Evolutionary conservation across 148 eudicot genomes (phyloP).

Genomic region (Linanthus parryae): DNA sequence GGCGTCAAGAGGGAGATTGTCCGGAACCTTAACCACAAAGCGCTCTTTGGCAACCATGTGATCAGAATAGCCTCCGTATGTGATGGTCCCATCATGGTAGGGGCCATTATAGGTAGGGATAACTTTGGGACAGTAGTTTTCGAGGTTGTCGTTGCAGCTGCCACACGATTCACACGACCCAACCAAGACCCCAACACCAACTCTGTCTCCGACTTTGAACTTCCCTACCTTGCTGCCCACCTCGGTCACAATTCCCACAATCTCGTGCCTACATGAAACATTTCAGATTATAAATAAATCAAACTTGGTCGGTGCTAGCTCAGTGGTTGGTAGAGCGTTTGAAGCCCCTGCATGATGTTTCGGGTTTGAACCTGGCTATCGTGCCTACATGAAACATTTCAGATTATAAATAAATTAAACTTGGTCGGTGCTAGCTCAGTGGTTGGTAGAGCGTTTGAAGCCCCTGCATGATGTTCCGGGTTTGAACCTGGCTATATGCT

Average conservation of each 20-base stretch:
- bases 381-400: constrained; percentile 7
- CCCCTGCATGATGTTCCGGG: too few relatives aligned
- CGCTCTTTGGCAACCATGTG: constrained; percentile 21
- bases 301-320: too few relatives aligned
- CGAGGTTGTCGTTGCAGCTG: constrained; percentile 10
- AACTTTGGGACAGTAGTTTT: constrained; percentile 10
- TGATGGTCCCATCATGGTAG: constrained; percentile 19
- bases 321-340: too few relatives aligned
- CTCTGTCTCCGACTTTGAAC: constrained; percentile 25
- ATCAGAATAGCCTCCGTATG: constrained; percentile 27
- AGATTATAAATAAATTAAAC: too few relatives aligned
- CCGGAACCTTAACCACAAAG: constrained; percentile 6
- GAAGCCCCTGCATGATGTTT: too few relatives aligned
- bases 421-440: too few relatives aligned
- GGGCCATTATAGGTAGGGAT: constrained; percentile 4
- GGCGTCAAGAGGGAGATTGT: constrained; percentile 20
- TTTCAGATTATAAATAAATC: too few relatives aligned
- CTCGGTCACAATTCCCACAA: constrained; percentile 14
- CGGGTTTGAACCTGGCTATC: too few relatives aligned
- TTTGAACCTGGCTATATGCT: too few relatives aligned
- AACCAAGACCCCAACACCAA: constrained; percentile 24
- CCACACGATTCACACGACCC: constrained; percentile 24
- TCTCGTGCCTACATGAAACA: constrained; percentile 12
- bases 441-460: too few relatives aligned
- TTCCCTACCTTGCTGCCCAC: constrained; percentile 23